Percentiles rank a stretch among this genome's conserved stretches.
Evolutionary conservation across 306 rosid species (phyloP).

Genomic region (Ammopiptanthus mongolicus): DNA sequence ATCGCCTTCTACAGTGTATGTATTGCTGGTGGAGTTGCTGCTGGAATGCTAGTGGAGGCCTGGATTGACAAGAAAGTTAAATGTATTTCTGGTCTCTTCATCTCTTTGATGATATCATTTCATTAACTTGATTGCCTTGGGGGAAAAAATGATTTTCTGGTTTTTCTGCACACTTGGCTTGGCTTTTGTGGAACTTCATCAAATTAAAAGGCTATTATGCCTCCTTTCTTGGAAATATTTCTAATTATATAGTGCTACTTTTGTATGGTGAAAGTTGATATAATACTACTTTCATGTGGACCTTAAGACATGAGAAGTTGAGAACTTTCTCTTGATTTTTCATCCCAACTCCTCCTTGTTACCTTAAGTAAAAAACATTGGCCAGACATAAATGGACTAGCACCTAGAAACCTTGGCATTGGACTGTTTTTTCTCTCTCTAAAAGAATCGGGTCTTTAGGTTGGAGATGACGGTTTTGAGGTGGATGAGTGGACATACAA

Average conservation of each 20-base stretch:
- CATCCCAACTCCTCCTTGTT: neutral
- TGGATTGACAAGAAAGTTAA: constrained; percentile 78
- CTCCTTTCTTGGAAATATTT: neutral
- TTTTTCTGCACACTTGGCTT: neutral
- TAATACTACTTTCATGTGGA: neutral
- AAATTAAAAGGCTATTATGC: neutral
- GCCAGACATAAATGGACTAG: neutral
- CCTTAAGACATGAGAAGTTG: neutral
- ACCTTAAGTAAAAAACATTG: neutral
- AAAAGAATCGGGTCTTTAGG: neutral
- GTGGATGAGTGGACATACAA: too few species aligned
- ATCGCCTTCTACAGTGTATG: constrained; percentile 51
- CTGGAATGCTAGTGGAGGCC: constrained; percentile 78
- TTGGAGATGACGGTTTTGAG: neutral
- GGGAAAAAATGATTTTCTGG: neutral
- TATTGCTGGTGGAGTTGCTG: constrained; percentile 70
- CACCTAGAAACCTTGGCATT: neutral
- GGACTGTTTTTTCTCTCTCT: neutral
- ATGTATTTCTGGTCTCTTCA: constrained; percentile 35
- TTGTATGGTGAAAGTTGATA: neutral
- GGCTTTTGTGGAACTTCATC: neutral
- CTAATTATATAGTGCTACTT: neutral
- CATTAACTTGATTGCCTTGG: neutral
- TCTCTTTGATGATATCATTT: neutral
- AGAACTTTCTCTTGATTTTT: neutral